A percentile compares a stretch with the other conserved stretches of the same genome.
phyloP scores from a whole-genome alignment of 106 monocot genomes.

The Cymbidium sinense region DNA sequence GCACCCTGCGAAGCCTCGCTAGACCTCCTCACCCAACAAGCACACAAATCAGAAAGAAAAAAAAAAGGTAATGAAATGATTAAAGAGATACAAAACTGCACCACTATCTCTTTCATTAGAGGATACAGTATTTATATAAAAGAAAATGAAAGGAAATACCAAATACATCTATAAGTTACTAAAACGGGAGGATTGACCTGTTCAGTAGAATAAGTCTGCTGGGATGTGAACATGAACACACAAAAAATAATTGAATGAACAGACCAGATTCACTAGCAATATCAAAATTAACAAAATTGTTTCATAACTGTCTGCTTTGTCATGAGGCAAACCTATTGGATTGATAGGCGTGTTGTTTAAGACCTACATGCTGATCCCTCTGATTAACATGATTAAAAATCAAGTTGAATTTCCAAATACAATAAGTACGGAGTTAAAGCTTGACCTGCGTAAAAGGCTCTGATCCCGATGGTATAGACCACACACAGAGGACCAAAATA shows the following conservation, averaged over 20 bases:
- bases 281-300: neutral
- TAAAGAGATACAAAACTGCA: neutral
- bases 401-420: neutral
- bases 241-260: neutral
- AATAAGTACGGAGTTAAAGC: neutral
- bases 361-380: neutral
- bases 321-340: neutral
- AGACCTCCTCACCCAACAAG: neutral
- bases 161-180: neutral
- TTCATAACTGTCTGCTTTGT: neutral
- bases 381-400: neutral
- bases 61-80: neutral
- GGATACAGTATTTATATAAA: neutral
- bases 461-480: neutral
- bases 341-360: neutral
- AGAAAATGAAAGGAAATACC: neutral
- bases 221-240: neutral
- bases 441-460: neutral
- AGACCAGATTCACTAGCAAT: neutral
- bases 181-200: no score
- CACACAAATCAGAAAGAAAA: neutral
- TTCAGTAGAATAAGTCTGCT: neutral
- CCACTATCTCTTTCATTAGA: neutral
- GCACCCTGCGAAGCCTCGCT: neutral
- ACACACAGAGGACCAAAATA: neutral